Evolutionary conservation across 2,329 filamentous ascomycete genomes (phyloP).

Genomic region (Fusarium burgessii): DNA sequence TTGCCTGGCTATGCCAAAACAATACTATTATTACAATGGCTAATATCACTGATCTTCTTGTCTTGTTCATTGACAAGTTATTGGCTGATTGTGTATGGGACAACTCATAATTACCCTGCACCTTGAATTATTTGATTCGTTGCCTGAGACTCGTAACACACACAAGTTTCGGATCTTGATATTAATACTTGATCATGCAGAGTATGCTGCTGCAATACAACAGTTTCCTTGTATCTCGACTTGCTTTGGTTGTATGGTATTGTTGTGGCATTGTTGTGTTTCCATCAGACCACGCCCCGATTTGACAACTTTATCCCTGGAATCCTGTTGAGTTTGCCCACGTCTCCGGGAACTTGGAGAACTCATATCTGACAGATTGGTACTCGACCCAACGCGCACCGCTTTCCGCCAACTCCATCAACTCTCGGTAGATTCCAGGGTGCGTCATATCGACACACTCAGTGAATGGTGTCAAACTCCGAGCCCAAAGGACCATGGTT

Average conservation of each 20-base stretch:
- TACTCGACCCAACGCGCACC: constrained; percentile 19
- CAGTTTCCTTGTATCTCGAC: background rate
- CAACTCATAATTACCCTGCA: background rate
- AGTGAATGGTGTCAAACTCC: background rate
- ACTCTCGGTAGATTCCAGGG: background rate
- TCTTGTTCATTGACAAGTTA: no score
- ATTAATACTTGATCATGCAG: background rate
- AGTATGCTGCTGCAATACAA: background rate
- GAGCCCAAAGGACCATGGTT: constrained; percentile 15
- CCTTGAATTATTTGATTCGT: background rate
- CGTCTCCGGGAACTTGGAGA: background rate
- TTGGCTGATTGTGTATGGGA: background rate
- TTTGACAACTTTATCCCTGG: background rate
- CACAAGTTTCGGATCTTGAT: background rate
- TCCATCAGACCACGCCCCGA: background rate
- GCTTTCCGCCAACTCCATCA: constrained; percentile 26
- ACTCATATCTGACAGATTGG: constrained; percentile 16
- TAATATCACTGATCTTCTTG: no score
- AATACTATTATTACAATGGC: no score
- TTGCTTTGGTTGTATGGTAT: background rate
- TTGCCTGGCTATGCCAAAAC: no score
- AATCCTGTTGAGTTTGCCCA: background rate
- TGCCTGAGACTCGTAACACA: background rate
- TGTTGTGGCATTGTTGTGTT: background rate
- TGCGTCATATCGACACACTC: constrained; percentile 16